phyloP scores from a whole-genome alignment of 352 stramenopile species.

The Pythium phragmitis region DNA sequence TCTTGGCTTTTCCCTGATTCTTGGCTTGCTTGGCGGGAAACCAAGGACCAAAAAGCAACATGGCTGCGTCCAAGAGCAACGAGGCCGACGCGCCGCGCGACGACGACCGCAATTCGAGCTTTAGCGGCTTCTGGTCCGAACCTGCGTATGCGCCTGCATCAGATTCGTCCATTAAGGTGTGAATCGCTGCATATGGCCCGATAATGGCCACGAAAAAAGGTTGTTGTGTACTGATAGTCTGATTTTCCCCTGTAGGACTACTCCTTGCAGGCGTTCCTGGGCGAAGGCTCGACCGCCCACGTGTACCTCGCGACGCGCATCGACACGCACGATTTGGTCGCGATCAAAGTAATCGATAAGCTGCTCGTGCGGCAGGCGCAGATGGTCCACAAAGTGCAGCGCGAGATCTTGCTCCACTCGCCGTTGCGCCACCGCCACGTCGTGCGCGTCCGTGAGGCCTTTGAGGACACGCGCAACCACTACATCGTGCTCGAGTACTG shows the following conservation, averaged over 20 bases:
- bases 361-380: slow-evolving; percentile 57
- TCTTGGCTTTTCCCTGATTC: no score
- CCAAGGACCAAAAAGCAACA: not conserved
- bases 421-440: slow-evolving; percentile 55
- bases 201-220: not conserved
- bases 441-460: slow-evolving; percentile 57
- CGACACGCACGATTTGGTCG: slow-evolving; percentile 38
- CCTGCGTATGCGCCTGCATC: not conserved
- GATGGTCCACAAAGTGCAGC: slow-evolving; percentile 55
- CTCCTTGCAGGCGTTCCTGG: slow-evolving; percentile 69
- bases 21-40: not conserved
- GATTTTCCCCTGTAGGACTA: slow-evolving; percentile 40
- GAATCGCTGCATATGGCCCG: not conserved
- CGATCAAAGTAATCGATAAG: slow-evolving; percentile 86
- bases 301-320: slow-evolving; percentile 64
- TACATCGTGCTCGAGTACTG: slow-evolving; percentile 79
- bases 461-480: slow-evolving; percentile 75
- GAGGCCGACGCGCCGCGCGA: not conserved
- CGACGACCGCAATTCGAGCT: not conserved
- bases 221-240: not conserved
- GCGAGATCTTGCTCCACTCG: slow-evolving; percentile 72
- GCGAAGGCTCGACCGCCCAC: slow-evolving; percentile 72
- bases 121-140: not conserved
- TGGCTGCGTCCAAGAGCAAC: slow-evolving; percentile 1
- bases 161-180: slow-evolving; percentile 7